Percentiles rank a stretch among this genome's conserved stretches.
phyloP scores from a whole-genome alignment of 192 early-diverging fungal species.

The Entomortierella chlamydospora region DNA sequence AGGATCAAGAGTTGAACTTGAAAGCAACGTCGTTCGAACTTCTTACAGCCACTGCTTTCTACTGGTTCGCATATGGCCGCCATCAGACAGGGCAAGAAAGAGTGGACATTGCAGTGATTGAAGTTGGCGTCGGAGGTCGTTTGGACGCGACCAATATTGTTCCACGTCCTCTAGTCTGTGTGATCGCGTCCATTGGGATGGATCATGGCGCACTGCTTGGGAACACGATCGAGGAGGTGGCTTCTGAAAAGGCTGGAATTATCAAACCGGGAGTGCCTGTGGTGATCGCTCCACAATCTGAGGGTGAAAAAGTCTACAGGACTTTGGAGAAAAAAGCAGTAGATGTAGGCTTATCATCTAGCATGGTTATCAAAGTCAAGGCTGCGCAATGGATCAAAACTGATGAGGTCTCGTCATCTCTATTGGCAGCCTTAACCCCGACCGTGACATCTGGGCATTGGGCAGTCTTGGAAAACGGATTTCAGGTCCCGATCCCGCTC shows the following conservation, averaged over 20 bases:
- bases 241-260: slow-evolving; percentile 87
- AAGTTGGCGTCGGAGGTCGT: slow-evolving; percentile 87
- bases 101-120: slow-evolving; percentile 81
- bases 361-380: slow-evolving; percentile 22
- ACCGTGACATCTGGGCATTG: slow-evolving; percentile 13
- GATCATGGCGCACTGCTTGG: slow-evolving; percentile 81
- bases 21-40: slow-evolving; percentile 79
- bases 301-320: slow-evolving; percentile 53
- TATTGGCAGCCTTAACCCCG: too few species aligned
- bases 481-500: slow-evolving; percentile 66
- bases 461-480: slow-evolving; percentile 22
- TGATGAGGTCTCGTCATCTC: background rate
- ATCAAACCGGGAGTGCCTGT: slow-evolving; percentile 66
- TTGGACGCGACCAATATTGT: slow-evolving; percentile 88
- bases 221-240: slow-evolving; percentile 78
- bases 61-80: slow-evolving; percentile 77
- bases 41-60: slow-evolving; percentile 65
- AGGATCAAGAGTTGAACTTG: slow-evolving; percentile 54
- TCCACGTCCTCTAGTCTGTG: slow-evolving; percentile 70
- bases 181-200: slow-evolving; percentile 83
- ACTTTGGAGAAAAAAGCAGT: slow-evolving; percentile 41
- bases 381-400: slow-evolving; percentile 36
- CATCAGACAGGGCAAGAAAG: slow-evolving; percentile 11
- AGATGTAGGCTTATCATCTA: slow-evolving; percentile 13
- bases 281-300: slow-evolving; percentile 67